Evolutionary conservation across 306 rosid species (phyloP), one percentile per base, ranked within the genome.

Genomic region (Cucumis cinereus): DNA sequence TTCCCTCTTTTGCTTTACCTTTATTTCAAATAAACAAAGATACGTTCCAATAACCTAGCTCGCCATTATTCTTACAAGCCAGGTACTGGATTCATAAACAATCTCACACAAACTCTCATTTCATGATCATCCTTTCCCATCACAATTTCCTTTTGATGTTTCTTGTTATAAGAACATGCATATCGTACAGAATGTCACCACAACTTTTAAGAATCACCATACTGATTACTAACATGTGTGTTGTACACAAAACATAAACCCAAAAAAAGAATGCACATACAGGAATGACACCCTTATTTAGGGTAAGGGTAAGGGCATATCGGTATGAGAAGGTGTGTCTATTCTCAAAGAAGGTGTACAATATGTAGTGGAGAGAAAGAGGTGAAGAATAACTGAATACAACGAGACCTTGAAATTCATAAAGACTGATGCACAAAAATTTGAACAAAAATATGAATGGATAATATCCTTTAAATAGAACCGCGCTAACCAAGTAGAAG

Each of bases 371-470:
- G 36, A 70, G 36, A 68, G 54, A 66, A 41, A 45, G 20, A 28
- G 57, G 17, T 47, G 69, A 28, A 40, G 69, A 28, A 8, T 45
- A 45, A 45, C 52, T 69, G 76, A 50, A 47, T 71, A 71, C 41
- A 50, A 50, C 26, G 59, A 10, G 58, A 68, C 58, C 75, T 47
- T 71, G 40, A 45, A 47, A 72, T 71, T 71, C 59, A 71, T 71
- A 45, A 45, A 45, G 16, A 71, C 41, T 49, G 59, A 71, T 71
- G 75, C 75, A 26, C 23, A 49, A 71, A 47, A 71, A 7, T 23
- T 24, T 43, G 50, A 47, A 71, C 57, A 71, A 71, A 71, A 71
- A 71, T 71, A 71, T 71, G 75, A 71, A 71, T 71, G 75, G 75
- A 49, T 70, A 9, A 24, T 45, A 38, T 71, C 75, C 75, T 38